Conservation (phyloP, 2,329 filamentous ascomycete species). For the Fusarium marasasianum region DNA sequence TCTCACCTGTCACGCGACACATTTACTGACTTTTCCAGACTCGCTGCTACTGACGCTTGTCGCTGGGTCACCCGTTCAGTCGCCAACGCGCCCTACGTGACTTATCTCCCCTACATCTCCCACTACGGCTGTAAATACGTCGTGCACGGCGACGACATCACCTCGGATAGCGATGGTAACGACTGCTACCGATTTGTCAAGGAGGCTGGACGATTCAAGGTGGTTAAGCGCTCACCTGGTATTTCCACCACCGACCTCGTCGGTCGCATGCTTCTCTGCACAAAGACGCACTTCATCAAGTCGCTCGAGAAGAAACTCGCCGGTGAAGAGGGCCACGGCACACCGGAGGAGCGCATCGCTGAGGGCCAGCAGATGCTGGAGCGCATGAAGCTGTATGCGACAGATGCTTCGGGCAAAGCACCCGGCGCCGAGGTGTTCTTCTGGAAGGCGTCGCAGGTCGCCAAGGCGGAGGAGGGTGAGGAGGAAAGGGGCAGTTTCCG, state of each 20-base stretch:
- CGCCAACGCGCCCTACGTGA: slow-evolving; percentile 91
- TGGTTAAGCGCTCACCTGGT: slow-evolving; percentile 94
- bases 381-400: slow-evolving; percentile 86
- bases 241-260: slow-evolving; percentile 99
- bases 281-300: slow-evolving; percentile 91
- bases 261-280: slow-evolving; percentile 95
- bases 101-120: slow-evolving; percentile 89
- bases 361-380: slow-evolving; percentile 78
- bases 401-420: slow-evolving; percentile 80
- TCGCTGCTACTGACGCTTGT: slow-evolving; percentile 92
- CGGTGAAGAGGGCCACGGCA: slow-evolving; percentile 78
- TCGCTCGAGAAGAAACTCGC: slow-evolving; percentile 75
- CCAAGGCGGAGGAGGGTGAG: slow-evolving; percentile 54
- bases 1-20: not conserved
- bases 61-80: slow-evolving; percentile 91
- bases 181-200: slow-evolving; percentile 99
- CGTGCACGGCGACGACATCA: slow-evolving; percentile 97
- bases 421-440: slow-evolving; percentile 88
- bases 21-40: slow-evolving; percentile 56
- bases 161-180: slow-evolving; percentile 89
- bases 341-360: slow-evolving; percentile 70
- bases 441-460: slow-evolving; percentile 70
- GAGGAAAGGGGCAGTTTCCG: slow-evolving; percentile 74
- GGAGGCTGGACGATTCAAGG: slow-evolving; percentile 90
- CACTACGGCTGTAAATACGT: slow-evolving; percentile 97